Base-by-base conservation (phyloP, 768 basidiomycete genomes). In the Cystobasidium onofrii region DNA sequence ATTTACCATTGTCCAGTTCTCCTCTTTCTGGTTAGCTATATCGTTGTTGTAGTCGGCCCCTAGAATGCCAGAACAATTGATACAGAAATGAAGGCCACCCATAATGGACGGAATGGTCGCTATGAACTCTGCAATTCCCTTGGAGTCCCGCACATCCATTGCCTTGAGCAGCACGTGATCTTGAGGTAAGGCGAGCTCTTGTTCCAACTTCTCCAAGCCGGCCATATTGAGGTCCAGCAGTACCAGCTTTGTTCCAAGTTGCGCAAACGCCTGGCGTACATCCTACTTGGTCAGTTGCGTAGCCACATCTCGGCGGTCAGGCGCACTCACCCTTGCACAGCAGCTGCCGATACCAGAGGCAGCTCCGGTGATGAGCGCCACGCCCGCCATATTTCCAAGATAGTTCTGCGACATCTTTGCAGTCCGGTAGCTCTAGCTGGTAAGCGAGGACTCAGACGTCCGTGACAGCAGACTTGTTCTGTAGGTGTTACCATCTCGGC, bases 11-110 rank as follows among this genome's bases (percentile, higher is more conserved):
- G 57, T 29, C 57, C 57, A 60, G 33, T 60, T 60, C 27, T 60
- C 57, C 15, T 60, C 57, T 6, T 12, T 15, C 57, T 60, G 57
- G 31, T 60, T 60, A 6, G 57, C 57, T 29, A 60, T 60, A 27
- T 60, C 57, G 31, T 60, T 34, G 34, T 70, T 52, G 25, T 70
- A 70, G 36, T 70, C 54, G 6, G 67, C 44, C 10, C 67, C 67
- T 18, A 70, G 52, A 17, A 70, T 70, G 36, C 67, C 67, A 29
- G 67, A 70, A 27, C 67, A 70, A 17, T 70, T 54, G 54, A 70
- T 70, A 39, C 31, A 55, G 31, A 70, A 70, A 34, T 70, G 67
- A 13, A 70, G 29, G 17, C 67, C 67, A 10, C 67, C 67, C 50
- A 70, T 54, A 23, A 27, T 12, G 31, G 17, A 17, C 17, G 67